Conservation (phyloP, 192 early-diverging fungal species). For the Rhizoclosmatium sp. region DNA sequence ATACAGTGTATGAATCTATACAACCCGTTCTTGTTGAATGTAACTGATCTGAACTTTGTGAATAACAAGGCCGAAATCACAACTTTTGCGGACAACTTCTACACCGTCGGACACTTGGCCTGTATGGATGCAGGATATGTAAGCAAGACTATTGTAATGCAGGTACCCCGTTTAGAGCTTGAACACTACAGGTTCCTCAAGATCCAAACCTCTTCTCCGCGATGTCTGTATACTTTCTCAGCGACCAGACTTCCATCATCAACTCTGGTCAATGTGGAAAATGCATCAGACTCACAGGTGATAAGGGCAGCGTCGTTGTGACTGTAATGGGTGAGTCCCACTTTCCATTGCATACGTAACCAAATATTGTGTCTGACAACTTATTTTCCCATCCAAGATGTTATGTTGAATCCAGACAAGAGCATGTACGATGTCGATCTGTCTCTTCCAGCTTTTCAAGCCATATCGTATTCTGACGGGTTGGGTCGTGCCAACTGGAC, state of each 20-base stretch:
- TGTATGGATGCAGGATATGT: background rate
- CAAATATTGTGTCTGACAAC: no score
- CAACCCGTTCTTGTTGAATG: no score
- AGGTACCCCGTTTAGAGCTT: no score
- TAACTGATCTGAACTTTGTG: no score
- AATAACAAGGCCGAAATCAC: background rate
- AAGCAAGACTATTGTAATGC: no score
- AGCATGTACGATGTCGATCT: background rate
- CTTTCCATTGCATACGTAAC: no score
- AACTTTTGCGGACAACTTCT: background rate
- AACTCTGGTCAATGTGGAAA: slow-evolving; percentile 1
- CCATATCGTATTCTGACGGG: background rate
- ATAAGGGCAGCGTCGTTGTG: slow-evolving; percentile 2
- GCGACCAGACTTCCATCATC: background rate
- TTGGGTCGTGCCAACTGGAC: background rate
- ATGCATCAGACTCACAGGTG: background rate
- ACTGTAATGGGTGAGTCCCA: background rate
- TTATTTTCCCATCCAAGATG: background rate
- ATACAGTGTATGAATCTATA: no score
- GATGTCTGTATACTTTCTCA: background rate
- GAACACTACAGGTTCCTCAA: background rate
- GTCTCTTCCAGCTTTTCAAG: background rate
- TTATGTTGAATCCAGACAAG: background rate
- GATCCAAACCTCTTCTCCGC: slow-evolving; percentile 7
- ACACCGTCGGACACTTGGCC: background rate